A percentile compares a stretch with the other conserved stretches of the same genome.
These are phyloP conservation scores for Verticillium isaacii DNA, from an alignment of 2,329 filamentous ascomycete genomes.

Conservation along the genomic window DNA sequence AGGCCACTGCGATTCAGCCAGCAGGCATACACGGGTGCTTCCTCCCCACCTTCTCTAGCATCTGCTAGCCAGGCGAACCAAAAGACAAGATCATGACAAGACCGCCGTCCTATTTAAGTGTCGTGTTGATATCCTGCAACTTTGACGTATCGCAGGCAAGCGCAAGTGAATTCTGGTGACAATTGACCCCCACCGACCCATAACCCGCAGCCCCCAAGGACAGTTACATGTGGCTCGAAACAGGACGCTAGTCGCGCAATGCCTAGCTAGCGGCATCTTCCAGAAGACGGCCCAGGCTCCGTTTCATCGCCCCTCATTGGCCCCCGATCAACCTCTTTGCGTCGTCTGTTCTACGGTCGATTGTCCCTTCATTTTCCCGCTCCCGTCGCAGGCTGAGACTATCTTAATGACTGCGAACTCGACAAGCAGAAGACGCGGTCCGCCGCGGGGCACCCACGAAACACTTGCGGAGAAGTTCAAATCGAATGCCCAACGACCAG, in stretches of 20 bases:
- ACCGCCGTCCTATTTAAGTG: background rate
- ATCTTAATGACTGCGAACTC: conserved; percentile 36
- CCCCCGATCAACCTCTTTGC: background rate
- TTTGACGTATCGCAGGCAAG: no score
- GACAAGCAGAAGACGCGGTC: conserved; percentile 35
- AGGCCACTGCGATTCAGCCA: background rate
- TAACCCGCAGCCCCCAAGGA: background rate
- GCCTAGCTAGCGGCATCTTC: background rate
- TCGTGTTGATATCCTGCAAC: background rate
- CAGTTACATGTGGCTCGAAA: background rate
- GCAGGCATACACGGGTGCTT: background rate
- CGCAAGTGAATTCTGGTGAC: background rate
- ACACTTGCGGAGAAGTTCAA: background rate
- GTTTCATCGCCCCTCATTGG: background rate
- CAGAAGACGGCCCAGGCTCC: background rate
- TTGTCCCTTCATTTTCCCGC: background rate
- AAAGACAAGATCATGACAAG: background rate
- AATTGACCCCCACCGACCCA: background rate
- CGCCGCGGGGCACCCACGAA: conserved; percentile 11
- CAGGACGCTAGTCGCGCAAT: background rate
- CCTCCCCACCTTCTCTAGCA: background rate
- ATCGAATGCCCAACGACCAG: background rate
- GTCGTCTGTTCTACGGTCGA: background rate
- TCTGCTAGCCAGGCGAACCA: background rate
- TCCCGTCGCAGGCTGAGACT: background rate